A percentile compares a stretch with the other conserved stretches of the same genome.
Evolutionary conservation across 139 green algal species (phyloP).

Genomic region (Chlamydomonas sp.): DNA sequence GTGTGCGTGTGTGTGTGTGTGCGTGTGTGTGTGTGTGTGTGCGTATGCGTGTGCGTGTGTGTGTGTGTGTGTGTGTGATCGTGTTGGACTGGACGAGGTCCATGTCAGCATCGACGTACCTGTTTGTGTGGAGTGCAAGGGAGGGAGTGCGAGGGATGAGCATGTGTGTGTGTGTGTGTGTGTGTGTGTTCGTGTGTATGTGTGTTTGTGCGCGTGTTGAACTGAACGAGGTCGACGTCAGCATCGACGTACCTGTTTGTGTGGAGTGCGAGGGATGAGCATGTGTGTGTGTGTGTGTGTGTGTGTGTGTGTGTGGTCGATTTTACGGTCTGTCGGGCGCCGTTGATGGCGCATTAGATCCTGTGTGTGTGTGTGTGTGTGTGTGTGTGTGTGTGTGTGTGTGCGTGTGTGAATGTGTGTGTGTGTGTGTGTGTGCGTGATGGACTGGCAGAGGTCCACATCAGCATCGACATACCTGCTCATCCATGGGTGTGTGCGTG

Average conservation of each 20-base stretch:
- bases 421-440: conserved; percentile 38
- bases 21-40: conserved; percentile 6
- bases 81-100: conserved; percentile 43
- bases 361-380: too few species aligned
- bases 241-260: conserved; percentile 38
- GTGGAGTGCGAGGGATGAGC: too few species aligned
- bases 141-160: too few species aligned
- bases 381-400: conserved; percentile 18
- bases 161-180: too few species aligned
- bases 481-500: too few species aligned
- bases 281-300: too few species aligned
- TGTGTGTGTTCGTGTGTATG: conserved; percentile 23
- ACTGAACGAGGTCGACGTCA: conserved; percentile 36
- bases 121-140: too few species aligned
- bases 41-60: conserved; percentile 39
- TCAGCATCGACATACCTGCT: conserved; percentile 39
- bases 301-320: too few species aligned
- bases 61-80: conserved; percentile 34
- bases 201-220: conserved; percentile 40
- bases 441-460: conserved; percentile 36
- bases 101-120: conserved; percentile 37
- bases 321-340: too few species aligned
- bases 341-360: too few species aligned
- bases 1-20: too few species aligned
- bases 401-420: conserved; percentile 37